Percentiles rank a stretch among this genome's conserved stretches.
Conservation (phyloP, 768 basidiomycete species). For the Candolleomyces eurysporus region DNA sequence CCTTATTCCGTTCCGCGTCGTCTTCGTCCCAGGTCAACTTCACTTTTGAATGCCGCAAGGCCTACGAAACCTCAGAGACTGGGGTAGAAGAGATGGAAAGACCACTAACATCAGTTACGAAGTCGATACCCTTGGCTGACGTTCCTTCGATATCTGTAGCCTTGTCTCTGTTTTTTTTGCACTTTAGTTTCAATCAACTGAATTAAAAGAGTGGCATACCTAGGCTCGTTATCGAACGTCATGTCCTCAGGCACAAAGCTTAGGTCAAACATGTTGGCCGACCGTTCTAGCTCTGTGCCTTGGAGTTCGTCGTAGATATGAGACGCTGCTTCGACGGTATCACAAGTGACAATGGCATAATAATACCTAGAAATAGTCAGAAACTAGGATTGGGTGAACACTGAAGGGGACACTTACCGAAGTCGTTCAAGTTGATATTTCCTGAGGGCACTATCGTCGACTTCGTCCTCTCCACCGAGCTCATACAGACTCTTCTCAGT, state of each 20-base stretch:
- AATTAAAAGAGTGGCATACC: conserved; percentile 39
- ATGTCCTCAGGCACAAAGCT: conserved; percentile 92
- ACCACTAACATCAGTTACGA: conserved; percentile 81
- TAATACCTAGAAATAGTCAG: conserved; percentile 64
- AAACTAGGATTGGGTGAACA: not conserved
- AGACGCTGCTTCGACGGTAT: conserved; percentile 69
- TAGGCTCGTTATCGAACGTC: conserved; percentile 74
- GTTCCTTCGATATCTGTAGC: conserved; percentile 55
- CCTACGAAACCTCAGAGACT: conserved; percentile 44
- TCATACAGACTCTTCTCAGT: conserved; percentile 66
- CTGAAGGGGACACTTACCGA: conserved; percentile 51
- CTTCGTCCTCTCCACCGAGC: conserved; percentile 69
- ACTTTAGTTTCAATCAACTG: not conserved
- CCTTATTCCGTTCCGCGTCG: conserved; percentile 78
- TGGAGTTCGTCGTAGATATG: conserved; percentile 86
- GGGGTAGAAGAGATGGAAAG: not conserved
- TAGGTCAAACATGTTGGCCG: conserved; percentile 93
- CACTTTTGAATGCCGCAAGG: conserved; percentile 95
- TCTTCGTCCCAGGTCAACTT: conserved; percentile 99
- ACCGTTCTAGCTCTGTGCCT: conserved; percentile 93
- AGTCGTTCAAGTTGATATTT: conserved; percentile 92
- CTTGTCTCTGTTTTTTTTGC: conserved; percentile 62
- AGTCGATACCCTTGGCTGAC: conserved; percentile 77
- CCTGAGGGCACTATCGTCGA: conserved; percentile 84
- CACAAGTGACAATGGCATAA: conserved; percentile 92